These are phyloP conservation scores for Paradendryphiella salina DNA, from an alignment of 2,329 filamentous ascomycete genomes.

Conservation along the genomic window DNA sequence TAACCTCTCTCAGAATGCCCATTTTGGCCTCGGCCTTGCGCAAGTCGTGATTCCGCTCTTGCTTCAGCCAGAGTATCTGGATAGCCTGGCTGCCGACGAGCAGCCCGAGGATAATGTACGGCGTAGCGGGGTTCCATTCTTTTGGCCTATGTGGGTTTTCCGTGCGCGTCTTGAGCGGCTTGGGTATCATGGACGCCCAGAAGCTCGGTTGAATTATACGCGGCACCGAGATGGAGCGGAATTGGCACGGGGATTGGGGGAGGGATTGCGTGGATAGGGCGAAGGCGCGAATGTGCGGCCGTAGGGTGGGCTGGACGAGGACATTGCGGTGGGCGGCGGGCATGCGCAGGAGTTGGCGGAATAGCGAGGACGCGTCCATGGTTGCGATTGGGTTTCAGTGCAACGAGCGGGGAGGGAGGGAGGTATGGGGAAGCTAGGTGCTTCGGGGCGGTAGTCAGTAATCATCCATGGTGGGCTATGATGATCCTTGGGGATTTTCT, in stretches of 20 bases:
- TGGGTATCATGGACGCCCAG: conserved; percentile 47
- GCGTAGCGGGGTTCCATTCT: conserved; percentile 61
- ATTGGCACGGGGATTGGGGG: conserved; percentile 7
- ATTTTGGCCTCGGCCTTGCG: conserved; percentile 81
- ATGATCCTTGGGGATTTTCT: conserved; percentile 1
- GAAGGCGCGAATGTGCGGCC: conserved; percentile 30
- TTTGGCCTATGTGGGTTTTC: conserved; percentile 23
- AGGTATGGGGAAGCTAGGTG: background rate
- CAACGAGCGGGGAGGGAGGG: too few relatives aligned
- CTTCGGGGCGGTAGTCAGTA: background rate
- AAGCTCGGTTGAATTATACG: conserved; percentile 45
- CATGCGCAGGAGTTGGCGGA: conserved; percentile 37
- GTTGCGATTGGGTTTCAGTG: background rate
- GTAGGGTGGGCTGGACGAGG: conserved; percentile 11
- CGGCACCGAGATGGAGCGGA: conserved; percentile 36
- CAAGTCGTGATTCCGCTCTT: conserved; percentile 71
- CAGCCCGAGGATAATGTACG: conserved; percentile 68
- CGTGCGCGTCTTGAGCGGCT: conserved; percentile 25
- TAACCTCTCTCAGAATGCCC: conserved; percentile 71
- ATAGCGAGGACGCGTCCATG: conserved; percentile 33
- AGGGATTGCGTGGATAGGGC: conserved; percentile 23
- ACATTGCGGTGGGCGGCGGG: conserved; percentile 28
- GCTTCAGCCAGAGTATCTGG: conserved; percentile 80
- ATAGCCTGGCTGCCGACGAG: conserved; percentile 96
- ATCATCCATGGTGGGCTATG: background rate